A percentile compares a stretch with the other conserved stretches of the same genome.
These are phyloP conservation scores for Microthyrium microscopicum DNA, from an alignment of 2,329 filamentous ascomycete genomes.

Conservation along the genomic window DNA sequence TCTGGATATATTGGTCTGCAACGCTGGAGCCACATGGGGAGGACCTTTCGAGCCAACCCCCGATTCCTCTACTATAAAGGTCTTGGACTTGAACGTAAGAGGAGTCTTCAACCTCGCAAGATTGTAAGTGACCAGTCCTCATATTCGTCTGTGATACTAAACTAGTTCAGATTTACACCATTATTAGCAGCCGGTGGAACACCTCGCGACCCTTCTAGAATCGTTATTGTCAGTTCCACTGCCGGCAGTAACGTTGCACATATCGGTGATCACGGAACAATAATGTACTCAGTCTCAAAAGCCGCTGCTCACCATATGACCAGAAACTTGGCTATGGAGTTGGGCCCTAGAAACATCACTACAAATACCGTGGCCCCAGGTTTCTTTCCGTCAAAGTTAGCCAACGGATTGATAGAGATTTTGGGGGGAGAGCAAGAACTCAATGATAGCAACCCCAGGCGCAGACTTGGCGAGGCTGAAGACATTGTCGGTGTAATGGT, in stretches of 20 bases:
- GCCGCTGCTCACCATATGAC: constrained; percentile 22
- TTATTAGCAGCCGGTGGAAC: constrained; percentile 19
- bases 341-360: constrained; percentile 22
- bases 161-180: constrained; percentile 16
- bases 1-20: constrained; percentile 22
- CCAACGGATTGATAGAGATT: constrained; percentile 21
- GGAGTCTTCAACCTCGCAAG: constrained; percentile 23
- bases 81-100: constrained; percentile 23
- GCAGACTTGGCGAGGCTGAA: constrained; percentile 18
- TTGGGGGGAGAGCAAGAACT: constrained; percentile 25
- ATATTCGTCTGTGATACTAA: neutral
- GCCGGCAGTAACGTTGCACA: constrained; percentile 21
- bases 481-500: constrained; percentile 23
- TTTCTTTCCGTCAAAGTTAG: constrained; percentile 22
- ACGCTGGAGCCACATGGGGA: constrained; percentile 24
- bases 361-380: constrained; percentile 23
- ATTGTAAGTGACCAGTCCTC: constrained; percentile 13
- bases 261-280: constrained; percentile 21
- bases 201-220: constrained; percentile 18
- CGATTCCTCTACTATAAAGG: constrained; percentile 20
- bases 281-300: constrained; percentile 24
- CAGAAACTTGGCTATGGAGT: constrained; percentile 22
- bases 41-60: constrained; percentile 21
- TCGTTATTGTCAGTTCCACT: constrained; percentile 21
- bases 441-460: constrained; percentile 16